phyloP scores from a whole-genome alignment of 2,329 filamentous ascomycete species.

The Penicillium sp. region DNA sequence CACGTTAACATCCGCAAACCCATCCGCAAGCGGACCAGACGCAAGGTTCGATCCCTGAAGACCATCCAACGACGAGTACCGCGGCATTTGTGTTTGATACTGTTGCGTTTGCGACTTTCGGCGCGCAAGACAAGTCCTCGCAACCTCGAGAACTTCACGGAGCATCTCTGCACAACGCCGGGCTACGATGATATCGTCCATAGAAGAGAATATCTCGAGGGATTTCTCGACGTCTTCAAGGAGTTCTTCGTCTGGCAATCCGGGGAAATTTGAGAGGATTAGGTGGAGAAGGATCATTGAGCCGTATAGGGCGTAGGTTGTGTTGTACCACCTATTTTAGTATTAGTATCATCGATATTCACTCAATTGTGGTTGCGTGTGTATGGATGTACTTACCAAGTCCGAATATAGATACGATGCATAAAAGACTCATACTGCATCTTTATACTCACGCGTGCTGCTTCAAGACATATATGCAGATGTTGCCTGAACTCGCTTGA shows the following conservation, averaged over 20 bases:
- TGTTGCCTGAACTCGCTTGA: slow-evolving; percentile 9
- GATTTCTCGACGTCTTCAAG: slow-evolving; percentile 30
- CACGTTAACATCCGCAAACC: background rate
- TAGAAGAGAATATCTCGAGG: slow-evolving; percentile 32
- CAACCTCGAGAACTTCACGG: slow-evolving; percentile 28
- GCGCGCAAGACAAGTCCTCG: slow-evolving; percentile 17
- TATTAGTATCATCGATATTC: background rate
- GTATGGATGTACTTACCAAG: slow-evolving; percentile 18
- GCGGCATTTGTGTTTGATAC: background rate
- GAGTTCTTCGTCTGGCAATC: slow-evolving; percentile 21
- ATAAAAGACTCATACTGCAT: slow-evolving; percentile 32
- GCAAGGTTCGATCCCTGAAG: background rate
- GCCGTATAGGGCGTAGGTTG: slow-evolving; percentile 35
- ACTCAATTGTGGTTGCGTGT: background rate
- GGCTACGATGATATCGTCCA: slow-evolving; percentile 32
- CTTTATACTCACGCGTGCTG: slow-evolving; percentile 27
- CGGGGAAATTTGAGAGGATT: slow-evolving; percentile 22
- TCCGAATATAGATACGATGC: slow-evolving; percentile 32
- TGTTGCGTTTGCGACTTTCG: background rate
- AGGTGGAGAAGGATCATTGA: slow-evolving; percentile 34
- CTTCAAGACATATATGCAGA: slow-evolving; percentile 27
- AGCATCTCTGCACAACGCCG: slow-evolving; percentile 33
- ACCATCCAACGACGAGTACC: background rate
- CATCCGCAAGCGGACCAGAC: background rate
- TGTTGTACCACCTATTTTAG: slow-evolving; percentile 31